Evolutionary conservation across 2,329 filamentous ascomycete genomes (phyloP), one percentile per base, ranked within the genome.

Genomic region (Trichoderma harzianum): DNA sequence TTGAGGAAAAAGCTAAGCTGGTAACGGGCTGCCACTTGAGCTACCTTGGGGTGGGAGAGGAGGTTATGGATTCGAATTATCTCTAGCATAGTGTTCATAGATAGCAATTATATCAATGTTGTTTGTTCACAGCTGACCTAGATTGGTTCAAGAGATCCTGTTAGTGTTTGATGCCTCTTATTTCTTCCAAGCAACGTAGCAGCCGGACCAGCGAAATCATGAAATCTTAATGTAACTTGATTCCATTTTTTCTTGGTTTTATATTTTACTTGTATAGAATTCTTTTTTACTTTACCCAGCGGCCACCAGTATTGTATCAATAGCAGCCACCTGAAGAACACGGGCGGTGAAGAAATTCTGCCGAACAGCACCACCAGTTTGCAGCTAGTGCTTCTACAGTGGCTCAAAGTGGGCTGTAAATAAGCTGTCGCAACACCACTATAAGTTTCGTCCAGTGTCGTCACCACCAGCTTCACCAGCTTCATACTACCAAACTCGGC

Each of bases 311-410:
- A 39, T 39, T 39, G 36, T 39, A 39, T 39, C 36, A 2, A 16
- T 39, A 39, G 16, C 7, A 18, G 36, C 2, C 1, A 8, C 28
- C 2, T 5, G 34, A 73, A 43, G 75, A n/a, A 69, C 12, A 73
- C 62, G 78, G 78, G 81, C 80, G 81, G 81, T 82, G 76, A 73
- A 36, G 0, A 0, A 0, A 68, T 82, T 82, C 80, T 83, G 81
- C 81, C 81, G 0, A 30, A 47, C 7, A 36, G 36, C 53, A 55
- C 30, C 26, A 32, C 30, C 18, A 64, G 36, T 30, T 34, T 5
- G 11, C n/a, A 61, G 58, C 21, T 16, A 34, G 58, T 16, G 7
- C 18, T n/a, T 43, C 2, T 53, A 34, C n/a, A 65, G 62, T 18
- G 62, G 62, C 36, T 21, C 47, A 5, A 5, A 39, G 53, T 36